These are phyloP conservation scores for Penicillium sp. DNA, from an alignment of 2,329 filamentous ascomycete genomes.

Conservation along the genomic window DNA sequence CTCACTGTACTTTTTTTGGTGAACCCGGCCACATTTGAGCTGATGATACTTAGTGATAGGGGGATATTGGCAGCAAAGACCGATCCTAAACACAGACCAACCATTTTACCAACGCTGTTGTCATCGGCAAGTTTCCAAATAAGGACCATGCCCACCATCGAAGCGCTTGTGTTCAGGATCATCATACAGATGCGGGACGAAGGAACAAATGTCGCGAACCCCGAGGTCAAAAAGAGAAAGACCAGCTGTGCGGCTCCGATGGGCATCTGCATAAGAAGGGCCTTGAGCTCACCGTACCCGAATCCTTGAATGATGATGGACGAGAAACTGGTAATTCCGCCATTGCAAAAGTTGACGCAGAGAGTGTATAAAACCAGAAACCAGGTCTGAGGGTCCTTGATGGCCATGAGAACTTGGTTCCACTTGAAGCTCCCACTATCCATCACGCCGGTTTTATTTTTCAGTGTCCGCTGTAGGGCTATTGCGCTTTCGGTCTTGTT, in stretches of 20 bases:
- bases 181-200: slow-evolving; percentile 33
- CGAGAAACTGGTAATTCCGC: slow-evolving; percentile 36
- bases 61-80: slow-evolving; percentile 39
- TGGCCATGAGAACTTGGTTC: slow-evolving; percentile 40
- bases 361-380: slow-evolving; percentile 33
- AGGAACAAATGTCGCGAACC: slow-evolving; percentile 26
- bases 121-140: slow-evolving; percentile 29
- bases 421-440: slow-evolving; percentile 47
- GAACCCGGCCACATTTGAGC: slow-evolving; percentile 37
- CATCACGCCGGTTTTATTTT: slow-evolving; percentile 54
- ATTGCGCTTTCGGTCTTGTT: slow-evolving; percentile 44
- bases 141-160: slow-evolving; percentile 34
- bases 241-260: slow-evolving; percentile 33
- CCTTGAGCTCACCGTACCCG: slow-evolving; percentile 35
- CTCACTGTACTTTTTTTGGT: slow-evolving; percentile 37
- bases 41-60: slow-evolving; percentile 34
- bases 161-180: slow-evolving; percentile 29
- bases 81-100: slow-evolving; percentile 29
- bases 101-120: slow-evolving; percentile 28
- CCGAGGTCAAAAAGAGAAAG: slow-evolving; percentile 32
- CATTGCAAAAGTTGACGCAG: slow-evolving; percentile 35
- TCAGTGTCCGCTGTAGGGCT: slow-evolving; percentile 52
- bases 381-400: slow-evolving; percentile 35
- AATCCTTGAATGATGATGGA: slow-evolving; percentile 40
- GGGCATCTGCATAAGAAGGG: slow-evolving; percentile 40